Percentiles rank a stretch among this genome's conserved stretches.
These are phyloP conservation scores for Backusella mclennaniae DNA, from an alignment of 192 early-diverging fungal genomes.

Conservation along the genomic window DNA sequence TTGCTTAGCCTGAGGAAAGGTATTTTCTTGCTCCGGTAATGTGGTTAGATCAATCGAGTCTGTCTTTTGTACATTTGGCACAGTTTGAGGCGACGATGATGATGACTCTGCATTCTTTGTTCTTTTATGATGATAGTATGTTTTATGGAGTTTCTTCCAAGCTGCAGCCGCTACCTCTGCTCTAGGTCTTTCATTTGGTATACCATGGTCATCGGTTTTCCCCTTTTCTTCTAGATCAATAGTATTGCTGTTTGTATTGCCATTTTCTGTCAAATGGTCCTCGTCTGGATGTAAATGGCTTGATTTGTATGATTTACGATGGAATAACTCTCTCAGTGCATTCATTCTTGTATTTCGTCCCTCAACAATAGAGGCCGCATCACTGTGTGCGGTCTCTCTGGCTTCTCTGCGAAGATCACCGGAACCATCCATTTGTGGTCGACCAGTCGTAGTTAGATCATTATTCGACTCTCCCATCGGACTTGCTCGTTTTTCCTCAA, in stretches of 20 bases:
- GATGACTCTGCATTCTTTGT: neutral
- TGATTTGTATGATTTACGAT: neutral
- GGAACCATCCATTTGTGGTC: neutral
- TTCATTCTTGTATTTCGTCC: neutral
- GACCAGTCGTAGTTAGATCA: neutral
- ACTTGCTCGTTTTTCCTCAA: slow-evolving; percentile 6
- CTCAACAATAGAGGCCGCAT: neutral
- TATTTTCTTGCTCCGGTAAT: neutral
- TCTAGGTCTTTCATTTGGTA: neutral
- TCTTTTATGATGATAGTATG: slow-evolving; percentile 28
- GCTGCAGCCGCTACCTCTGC: neutral
- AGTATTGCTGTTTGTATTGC: neutral
- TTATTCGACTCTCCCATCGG: neutral
- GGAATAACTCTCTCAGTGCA: neutral
- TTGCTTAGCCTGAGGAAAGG: neutral
- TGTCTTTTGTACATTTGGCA: neutral
- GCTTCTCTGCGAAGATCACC: neutral
- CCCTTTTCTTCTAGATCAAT: slow-evolving; percentile 9
- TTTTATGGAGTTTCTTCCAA: slow-evolving; percentile 4
- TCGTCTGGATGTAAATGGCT: neutral
- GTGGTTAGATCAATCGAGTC: neutral
- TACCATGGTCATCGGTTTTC: neutral
- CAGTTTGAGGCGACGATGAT: neutral
- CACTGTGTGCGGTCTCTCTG: neutral
- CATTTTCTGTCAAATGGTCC: neutral